Percentiles rank a stretch among this genome's conserved stretches.
phyloP scores from a whole-genome alignment of 2,329 filamentous ascomycete genomes.

The Hirsutella thompsonii region DNA sequence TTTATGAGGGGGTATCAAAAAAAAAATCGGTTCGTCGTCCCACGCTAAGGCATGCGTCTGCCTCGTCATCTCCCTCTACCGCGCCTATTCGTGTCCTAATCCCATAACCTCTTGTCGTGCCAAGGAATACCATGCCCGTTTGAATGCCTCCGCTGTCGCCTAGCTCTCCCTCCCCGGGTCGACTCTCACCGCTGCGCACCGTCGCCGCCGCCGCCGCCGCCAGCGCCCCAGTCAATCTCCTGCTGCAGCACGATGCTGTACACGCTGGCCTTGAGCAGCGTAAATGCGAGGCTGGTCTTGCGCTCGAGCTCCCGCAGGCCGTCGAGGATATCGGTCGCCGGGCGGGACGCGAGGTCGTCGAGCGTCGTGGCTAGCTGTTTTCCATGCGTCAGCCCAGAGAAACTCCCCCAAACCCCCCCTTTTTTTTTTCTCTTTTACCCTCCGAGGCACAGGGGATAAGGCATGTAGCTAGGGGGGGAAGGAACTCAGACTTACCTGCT shows the following conservation, averaged over 20 bases:
- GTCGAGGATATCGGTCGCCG: slow-evolving; percentile 74
- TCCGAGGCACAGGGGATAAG: background rate
- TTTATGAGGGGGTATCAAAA: too few relatives aligned
- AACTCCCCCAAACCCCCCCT: background rate
- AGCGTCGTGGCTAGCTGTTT: slow-evolving; percentile 44
- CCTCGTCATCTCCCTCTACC: too few relatives aligned
- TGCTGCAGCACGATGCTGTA: slow-evolving; percentile 98
- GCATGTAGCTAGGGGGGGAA: background rate
- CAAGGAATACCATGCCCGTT: too few relatives aligned
- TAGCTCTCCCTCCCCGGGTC: slow-evolving; percentile 14
- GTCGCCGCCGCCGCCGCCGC: slow-evolving; percentile 50
- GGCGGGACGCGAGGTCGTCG: slow-evolving; percentile 52
- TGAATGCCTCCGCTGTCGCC: background rate
- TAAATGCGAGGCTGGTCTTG: slow-evolving; percentile 92
- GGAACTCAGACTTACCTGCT: slow-evolving; percentile 46
- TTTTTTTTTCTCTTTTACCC: too few relatives aligned
- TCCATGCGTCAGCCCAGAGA: background rate
- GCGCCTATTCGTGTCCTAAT: too few relatives aligned
- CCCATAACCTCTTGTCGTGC: too few relatives aligned
- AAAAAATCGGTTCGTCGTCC: too few relatives aligned
- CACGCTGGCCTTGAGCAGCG: slow-evolving; percentile 90
- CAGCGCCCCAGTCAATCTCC: slow-evolving; percentile 67
- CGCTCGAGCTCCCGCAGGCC: slow-evolving; percentile 78
- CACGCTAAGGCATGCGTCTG: too few relatives aligned
- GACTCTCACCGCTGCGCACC: slow-evolving; percentile 16